Evolutionary conservation across 2,329 filamentous ascomycete species (phyloP), one percentile per base, ranked within the genome.

Genomic region (Diplocarpon rosae): DNA sequence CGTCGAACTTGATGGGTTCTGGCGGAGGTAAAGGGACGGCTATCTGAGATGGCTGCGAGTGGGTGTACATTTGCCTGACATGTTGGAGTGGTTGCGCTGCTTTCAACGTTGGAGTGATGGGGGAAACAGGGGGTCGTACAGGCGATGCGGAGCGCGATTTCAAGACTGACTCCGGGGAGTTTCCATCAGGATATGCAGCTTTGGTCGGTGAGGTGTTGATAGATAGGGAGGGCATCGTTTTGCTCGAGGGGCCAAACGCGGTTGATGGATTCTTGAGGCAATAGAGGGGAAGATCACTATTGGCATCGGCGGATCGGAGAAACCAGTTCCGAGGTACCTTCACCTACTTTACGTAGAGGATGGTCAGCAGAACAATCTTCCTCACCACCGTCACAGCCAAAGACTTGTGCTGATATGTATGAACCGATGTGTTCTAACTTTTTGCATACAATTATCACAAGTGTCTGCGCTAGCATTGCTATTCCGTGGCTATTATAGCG

Each of bases 1-100:
- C 64, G 52, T 75, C 70, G 49, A 80, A 77, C 54, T 73, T 69
- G 47, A 82, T 68, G 36, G 75, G 69, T 35, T 68, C 64, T 0
- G 71, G 70, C 12, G 55, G 42, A 1, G 59, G 59, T 2, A 67
- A 66, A 1, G 65, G 59, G 30, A 71, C 65, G 31, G 62, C 62
- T 29, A 58, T 55, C 48, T 67, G 67, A 16, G 62, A 59, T 7
- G 65, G 62, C 47, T 72, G 69, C 11, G 64, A 57, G 55, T 76
- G 72, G 7, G 70, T 67, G 45, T 71, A 66, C 20, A 59, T 59
- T 37, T 63, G 65, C 39, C 41, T 33, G 35, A 29, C 17, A 24
- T 30, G 34, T 17, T 47, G 45, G 29, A 48, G 45, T n/a, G 52
- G 50, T 14, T 44, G 51, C n/a, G 57, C 49, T 11, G 51, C 31